Conservation (phyloP, 345 rosid genomes). For the Eucalyptus leucophloia region DNA sequence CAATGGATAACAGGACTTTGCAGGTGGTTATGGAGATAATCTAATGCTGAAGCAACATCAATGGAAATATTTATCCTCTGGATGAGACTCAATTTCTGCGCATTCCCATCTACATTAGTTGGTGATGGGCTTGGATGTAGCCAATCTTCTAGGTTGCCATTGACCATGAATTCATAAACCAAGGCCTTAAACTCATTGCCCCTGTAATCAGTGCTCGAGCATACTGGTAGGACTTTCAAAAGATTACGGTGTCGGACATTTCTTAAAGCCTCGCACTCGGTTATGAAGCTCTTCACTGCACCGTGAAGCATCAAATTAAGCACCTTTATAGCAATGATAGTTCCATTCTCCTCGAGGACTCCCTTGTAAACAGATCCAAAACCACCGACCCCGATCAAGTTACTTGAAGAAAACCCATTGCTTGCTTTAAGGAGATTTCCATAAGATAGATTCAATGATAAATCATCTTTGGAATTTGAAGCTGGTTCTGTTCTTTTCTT, state of each 20-base stretch:
- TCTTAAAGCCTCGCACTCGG: background rate
- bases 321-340: background rate
- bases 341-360: background rate
- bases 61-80: background rate
- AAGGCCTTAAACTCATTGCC: background rate
- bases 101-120: background rate
- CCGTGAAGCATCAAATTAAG: background rate
- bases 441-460: background rate
- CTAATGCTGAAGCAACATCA: background rate
- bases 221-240: background rate
- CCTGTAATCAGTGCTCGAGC: fast-evolving
- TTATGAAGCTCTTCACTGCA: background rate
- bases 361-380: background rate
- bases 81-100: background rate
- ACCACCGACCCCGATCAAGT: background rate
- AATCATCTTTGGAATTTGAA: background rate
- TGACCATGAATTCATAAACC: background rate
- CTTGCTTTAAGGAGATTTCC: background rate
- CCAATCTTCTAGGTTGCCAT: background rate
- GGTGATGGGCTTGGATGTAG: background rate
- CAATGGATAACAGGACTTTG: background rate
- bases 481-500: background rate
- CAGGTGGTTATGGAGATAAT: background rate
- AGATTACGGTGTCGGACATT: background rate
- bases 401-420: background rate